Evolutionary conservation across 1,284 basidiomycete species (phyloP), one percentile per base, ranked within the genome.

Genomic region (Rhodotorula sp.): DNA sequence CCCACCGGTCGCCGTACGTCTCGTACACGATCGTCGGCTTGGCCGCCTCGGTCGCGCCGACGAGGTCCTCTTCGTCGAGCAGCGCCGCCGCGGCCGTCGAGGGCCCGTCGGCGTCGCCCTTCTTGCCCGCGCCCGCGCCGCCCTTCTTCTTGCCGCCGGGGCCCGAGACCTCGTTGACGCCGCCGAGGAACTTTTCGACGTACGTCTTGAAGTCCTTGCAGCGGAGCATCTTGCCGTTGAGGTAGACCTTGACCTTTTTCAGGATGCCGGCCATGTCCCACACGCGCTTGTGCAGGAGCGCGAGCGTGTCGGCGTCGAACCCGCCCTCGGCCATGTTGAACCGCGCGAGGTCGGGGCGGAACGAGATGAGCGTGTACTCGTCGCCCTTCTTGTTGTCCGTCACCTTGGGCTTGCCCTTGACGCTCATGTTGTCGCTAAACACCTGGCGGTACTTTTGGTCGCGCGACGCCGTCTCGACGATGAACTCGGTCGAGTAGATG

Each of bases 171-270:
- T 82, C 81, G 74, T 82, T 82, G 73, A 81, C 79, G 55, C 82
- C 82, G 4, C 76, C 76, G 52, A 82, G 80, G 82, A 97, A 98
- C 87, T 99, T 88, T 66, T 98, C 93, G 73, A 97, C 92, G 81
- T 99, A 99, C 83, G 94, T 90, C 85, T 95, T 97, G 87, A 99
- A 99, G 80, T 88, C 90, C 84, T 94, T 94, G 84, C 98, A 86
- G 81, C 95, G 67, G 80, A 99, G 82, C 21, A 91, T 87, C 81
- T 97, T 92, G 82, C 91, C 92, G 80, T 99, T 96, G 73, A 98
- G 85, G 80, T 87, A 92, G 25, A 99, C 96, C 82, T 98, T 98
- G 81, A 97, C 86, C 78, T 94, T 91, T 82, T 88, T 93, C 75
- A 94, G 87, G 10, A 95, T 97, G 34, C 97, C 97, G 4, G 96